Percentiles rank a stretch among this genome's conserved stretches.
These are phyloP conservation scores for Rutstroemia sp. DNA, from an alignment of 2,329 filamentous ascomycete species.

Conservation along the genomic window DNA sequence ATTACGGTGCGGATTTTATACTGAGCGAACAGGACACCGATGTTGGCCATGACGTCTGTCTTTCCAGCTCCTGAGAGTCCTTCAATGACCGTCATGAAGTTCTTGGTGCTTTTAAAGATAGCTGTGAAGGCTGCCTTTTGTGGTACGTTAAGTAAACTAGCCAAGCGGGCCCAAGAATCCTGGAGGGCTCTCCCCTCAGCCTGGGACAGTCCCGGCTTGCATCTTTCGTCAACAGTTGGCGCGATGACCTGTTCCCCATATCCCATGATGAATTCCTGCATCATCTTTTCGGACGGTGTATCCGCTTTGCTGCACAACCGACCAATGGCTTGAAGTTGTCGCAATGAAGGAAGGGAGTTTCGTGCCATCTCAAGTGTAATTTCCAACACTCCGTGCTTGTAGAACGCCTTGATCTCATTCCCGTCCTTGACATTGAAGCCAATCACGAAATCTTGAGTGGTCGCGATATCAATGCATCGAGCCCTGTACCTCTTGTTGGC, in stretches of 20 bases:
- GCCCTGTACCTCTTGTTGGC: neutral
- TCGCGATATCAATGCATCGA: neutral
- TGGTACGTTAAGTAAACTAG: too few relatives aligned
- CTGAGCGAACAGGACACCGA: neutral
- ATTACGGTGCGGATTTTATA: neutral
- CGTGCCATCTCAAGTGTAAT: neutral
- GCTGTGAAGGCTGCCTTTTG: fast-evolving
- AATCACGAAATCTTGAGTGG: neutral
- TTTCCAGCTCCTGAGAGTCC: slow-evolving; percentile 14
- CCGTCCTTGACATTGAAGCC: neutral
- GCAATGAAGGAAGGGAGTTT: neutral
- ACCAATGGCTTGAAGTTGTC: neutral
- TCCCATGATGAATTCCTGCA: neutral
- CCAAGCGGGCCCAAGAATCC: too few relatives aligned
- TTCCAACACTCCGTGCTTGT: too few relatives aligned
- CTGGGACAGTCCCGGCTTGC: too few relatives aligned
- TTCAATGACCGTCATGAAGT: slow-evolving; percentile 8
- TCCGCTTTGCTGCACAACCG: neutral
- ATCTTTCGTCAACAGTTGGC: neutral
- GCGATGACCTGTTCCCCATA: neutral
- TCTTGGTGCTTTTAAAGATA: neutral
- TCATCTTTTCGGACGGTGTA: neutral
- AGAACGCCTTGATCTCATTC: neutral
- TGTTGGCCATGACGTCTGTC: neutral
- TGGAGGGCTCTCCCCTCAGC: too few relatives aligned